A percentile compares a stretch with the other conserved stretches of the same genome.
Evolutionary conservation across 306 rosid species (phyloP).

Genomic region (Pterocarpus santalinus): DNA sequence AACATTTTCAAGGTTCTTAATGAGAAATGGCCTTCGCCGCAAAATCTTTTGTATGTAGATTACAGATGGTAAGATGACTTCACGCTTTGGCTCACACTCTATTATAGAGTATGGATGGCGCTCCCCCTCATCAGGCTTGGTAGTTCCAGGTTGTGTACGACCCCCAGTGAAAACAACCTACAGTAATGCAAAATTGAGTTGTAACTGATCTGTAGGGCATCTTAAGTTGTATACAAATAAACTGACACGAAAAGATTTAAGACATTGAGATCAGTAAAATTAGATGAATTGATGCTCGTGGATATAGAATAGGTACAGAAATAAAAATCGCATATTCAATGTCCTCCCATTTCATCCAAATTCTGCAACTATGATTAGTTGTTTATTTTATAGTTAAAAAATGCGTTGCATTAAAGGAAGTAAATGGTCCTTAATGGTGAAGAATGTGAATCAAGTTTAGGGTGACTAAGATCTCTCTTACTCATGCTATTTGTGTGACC

Average conservation of each 20-base stretch:
- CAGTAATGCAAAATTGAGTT: conserved; percentile 22
- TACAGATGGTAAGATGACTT: conserved; percentile 85
- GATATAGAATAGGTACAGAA: conserved; percentile 20
- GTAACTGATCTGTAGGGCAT: not conserved
- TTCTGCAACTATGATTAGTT: not conserved
- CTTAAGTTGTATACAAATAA: not conserved
- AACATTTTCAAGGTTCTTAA: conserved; percentile 98
- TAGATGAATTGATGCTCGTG: not conserved
- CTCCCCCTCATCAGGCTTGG: conserved; percentile 99
- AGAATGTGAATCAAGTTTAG: not conserved
- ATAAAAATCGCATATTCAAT: not conserved
- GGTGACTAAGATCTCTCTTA: conserved; percentile 1
- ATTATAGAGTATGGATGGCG: conserved; percentile 94
- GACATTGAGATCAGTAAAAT: conserved; percentile 21
- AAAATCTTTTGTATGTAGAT: conserved; percentile 93
- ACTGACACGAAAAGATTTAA: not conserved
- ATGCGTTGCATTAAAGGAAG: not conserved
- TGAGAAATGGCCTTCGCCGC: conserved; percentile 95
- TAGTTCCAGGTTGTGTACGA: conserved; percentile 99
- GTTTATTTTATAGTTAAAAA: not conserved
- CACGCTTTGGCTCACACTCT: conserved; percentile 87
- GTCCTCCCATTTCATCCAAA: conserved; percentile 5
- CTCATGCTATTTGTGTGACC: not conserved
- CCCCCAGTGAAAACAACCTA: conserved; percentile 99
- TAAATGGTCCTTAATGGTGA: not conserved